These are phyloP conservation scores for Schwanniomyces sp. DNA, from an alignment of 805 yeast genomes.

Conservation along the genomic window DNA sequence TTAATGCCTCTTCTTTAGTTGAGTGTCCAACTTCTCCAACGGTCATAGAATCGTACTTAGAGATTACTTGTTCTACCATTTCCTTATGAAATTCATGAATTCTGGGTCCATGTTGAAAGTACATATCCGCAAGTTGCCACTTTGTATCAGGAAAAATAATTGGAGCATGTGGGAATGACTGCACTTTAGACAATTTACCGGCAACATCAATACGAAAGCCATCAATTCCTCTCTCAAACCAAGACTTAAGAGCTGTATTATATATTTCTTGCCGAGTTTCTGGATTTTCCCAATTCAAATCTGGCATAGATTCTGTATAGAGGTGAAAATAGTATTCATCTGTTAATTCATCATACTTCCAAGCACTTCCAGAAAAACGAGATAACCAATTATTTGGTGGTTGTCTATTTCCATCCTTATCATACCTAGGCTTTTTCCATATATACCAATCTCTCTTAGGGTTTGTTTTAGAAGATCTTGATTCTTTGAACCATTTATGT, in stretches of 20 bases:
- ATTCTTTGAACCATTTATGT: constrained; percentile 60
- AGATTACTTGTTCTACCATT: constrained; percentile 41
- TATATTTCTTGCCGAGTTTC: constrained; percentile 39
- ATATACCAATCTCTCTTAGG: constrained; percentile 63
- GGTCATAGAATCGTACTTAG: constrained; percentile 52
- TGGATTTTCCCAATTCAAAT: constrained; percentile 60
- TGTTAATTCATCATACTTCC: constrained; percentile 55
- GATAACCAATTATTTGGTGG: constrained; percentile 62
- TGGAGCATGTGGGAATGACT: constrained; percentile 49
- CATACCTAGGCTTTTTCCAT: constrained; percentile 53
- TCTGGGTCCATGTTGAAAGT: constrained; percentile 49
- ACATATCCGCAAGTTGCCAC: constrained; percentile 37
- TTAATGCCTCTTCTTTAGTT: constrained; percentile 27
- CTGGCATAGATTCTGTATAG: constrained; percentile 57
- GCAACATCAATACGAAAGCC: constrained; percentile 62
- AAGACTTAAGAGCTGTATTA: constrained; percentile 48
- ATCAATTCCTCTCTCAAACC: constrained; percentile 57
- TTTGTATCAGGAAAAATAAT: constrained; percentile 38
- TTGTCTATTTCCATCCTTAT: constrained; percentile 47
- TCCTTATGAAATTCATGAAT: constrained; percentile 60
- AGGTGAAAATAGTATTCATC: constrained; percentile 55
- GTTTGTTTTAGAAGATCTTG: constrained; percentile 49
- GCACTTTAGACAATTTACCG: constrained; percentile 50
- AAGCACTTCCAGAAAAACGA: constrained; percentile 53
- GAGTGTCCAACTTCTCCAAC: constrained; percentile 58